These are phyloP conservation scores for Butyriboletus pseudospeciosus DNA, from an alignment of 1,284 basidiomycete species.

Conservation along the genomic window DNA sequence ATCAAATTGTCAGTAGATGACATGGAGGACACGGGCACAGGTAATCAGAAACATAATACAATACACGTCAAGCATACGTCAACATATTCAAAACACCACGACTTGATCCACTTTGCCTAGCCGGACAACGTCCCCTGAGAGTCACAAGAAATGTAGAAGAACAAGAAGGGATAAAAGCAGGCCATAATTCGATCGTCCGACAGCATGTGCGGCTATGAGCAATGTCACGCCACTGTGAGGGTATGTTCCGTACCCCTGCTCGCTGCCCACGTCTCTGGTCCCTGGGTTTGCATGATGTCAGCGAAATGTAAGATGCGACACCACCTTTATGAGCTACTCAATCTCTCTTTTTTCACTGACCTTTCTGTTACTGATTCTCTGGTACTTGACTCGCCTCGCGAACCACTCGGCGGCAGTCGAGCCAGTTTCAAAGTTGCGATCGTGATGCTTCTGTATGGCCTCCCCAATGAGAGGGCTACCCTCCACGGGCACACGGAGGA, in stretches of 20 bases:
- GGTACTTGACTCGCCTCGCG: constrained; percentile 41
- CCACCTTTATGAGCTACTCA: background rate
- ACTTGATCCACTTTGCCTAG: no score
- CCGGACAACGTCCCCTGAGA: background rate
- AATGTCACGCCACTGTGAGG: constrained; percentile 17
- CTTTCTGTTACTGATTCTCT: constrained; percentile 44
- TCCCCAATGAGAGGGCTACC: constrained; percentile 46
- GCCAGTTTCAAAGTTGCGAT: constrained; percentile 37
- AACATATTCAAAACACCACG: background rate
- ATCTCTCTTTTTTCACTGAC: constrained; percentile 20
- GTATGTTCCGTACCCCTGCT: constrained; percentile 36
- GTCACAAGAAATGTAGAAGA: background rate
- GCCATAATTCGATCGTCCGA: background rate
- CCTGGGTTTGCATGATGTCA: constrained; percentile 20
- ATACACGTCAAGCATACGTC: background rate
- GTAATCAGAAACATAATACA: background rate
- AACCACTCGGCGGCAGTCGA: constrained; percentile 50
- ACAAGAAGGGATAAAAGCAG: background rate
- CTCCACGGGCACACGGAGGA: constrained; percentile 47
- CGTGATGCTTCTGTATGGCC: constrained; percentile 32
- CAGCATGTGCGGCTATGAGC: no score
- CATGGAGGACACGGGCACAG: background rate
- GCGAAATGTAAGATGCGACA: background rate
- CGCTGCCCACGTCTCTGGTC: constrained; percentile 34
- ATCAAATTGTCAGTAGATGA: no score